A percentile compares a stretch with the other conserved stretches of the same genome.
These are phyloP conservation scores for Ceratocystis destructans DNA, from an alignment of 2,329 filamentous ascomycete genomes.

Conservation along the genomic window DNA sequence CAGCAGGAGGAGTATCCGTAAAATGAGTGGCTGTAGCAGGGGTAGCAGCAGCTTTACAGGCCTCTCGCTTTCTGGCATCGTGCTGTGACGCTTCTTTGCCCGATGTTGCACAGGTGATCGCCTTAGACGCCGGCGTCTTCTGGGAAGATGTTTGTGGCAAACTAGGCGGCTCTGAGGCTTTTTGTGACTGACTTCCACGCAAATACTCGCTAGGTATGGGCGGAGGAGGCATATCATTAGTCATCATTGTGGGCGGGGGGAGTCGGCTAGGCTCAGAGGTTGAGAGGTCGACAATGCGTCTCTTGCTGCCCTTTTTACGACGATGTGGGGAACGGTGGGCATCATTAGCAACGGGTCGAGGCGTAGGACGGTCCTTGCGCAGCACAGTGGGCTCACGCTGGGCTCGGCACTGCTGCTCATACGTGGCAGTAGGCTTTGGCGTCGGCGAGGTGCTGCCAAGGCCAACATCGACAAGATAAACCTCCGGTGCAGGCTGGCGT, in stretches of 20 bases:
- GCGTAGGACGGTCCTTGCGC: conserved; percentile 45
- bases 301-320: conserved; percentile 37
- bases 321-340: conserved; percentile 45
- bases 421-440: conserved; percentile 47
- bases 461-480: conserved; percentile 45
- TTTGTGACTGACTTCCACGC: background rate
- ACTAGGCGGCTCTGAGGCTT: conserved; percentile 3
- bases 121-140: background rate
- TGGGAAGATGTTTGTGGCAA: background rate
- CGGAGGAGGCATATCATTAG: conserved; percentile 14
- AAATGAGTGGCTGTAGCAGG: background rate
- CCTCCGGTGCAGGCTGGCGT: conserved; percentile 50
- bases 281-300: conserved; percentile 51
- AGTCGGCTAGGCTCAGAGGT: conserved; percentile 32
- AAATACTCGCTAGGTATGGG: conserved; percentile 12
- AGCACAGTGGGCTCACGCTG: conserved; percentile 26
- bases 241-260: conserved; percentile 13
- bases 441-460: conserved; percentile 16
- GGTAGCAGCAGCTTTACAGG: background rate
- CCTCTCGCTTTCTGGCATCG: too few relatives aligned
- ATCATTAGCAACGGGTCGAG: conserved; percentile 43
- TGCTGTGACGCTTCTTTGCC: background rate
- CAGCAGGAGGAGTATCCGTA: conserved; percentile 1
- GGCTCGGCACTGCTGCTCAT: conserved; percentile 28
- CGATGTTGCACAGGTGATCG: background rate